Conservation (phyloP, 2,329 filamentous ascomycete genomes). For the Xylaria sp. region DNA sequence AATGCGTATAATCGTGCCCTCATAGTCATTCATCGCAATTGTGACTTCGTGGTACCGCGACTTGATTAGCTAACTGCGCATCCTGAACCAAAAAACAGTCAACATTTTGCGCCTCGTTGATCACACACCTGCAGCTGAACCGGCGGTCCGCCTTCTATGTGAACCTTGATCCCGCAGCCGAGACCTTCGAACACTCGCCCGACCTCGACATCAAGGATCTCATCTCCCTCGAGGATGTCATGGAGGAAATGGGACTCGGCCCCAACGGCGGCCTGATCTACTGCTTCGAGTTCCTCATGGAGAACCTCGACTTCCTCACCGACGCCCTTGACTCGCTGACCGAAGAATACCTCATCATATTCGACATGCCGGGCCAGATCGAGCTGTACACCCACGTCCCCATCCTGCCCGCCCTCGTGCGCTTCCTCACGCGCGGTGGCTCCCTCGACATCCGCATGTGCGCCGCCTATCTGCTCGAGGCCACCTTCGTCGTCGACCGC, state of each 20-base stretch:
- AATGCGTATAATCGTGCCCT: not conserved
- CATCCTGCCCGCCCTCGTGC: conserved; percentile 85
- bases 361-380: conserved; percentile 99
- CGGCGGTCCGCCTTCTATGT: conserved; percentile 97
- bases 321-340: conserved; percentile 78
- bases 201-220: conserved; percentile 88
- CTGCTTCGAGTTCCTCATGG: conserved; percentile 78
- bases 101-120: conserved; percentile 93
- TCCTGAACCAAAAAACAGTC: conserved; percentile 67
- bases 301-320: conserved; percentile 80
- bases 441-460: conserved; percentile 90
- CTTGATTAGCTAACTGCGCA: conserved; percentile 4
- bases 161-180: conserved; percentile 96
- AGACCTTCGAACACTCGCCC: conserved; percentile 88
- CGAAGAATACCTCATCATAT: conserved; percentile 96
- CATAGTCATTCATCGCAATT: not conserved
- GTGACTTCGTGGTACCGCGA: not conserved
- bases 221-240: conserved; percentile 86
- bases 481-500: conserved; percentile 93
- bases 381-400: conserved; percentile 98
- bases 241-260: conserved; percentile 76
- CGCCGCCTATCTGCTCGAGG: conserved; percentile 93
- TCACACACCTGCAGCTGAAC: conserved; percentile 90
- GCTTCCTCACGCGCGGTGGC: conserved; percentile 81
- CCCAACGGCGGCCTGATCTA: conserved; percentile 80